phyloP scores from a whole-genome alignment of 2,329 filamentous ascomycete genomes.

The Exophiala xenobiotica region DNA sequence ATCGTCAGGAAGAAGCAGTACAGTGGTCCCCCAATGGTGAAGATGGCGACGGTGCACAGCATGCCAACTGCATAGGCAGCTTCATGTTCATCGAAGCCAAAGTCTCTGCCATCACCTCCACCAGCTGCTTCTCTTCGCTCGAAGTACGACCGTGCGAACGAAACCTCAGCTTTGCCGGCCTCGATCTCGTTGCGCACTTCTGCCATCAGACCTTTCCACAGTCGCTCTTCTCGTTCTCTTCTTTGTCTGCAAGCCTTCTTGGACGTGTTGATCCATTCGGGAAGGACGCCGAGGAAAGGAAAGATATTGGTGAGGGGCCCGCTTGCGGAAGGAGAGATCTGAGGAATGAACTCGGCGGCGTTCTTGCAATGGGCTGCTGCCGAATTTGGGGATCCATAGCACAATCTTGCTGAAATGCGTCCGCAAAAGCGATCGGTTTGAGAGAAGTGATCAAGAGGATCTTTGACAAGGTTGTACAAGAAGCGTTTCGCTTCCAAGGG shows the following conservation, averaged over 20 bases:
- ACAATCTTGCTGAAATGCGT: conserved; percentile 12
- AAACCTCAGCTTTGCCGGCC: conserved; percentile 10
- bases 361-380: conserved; percentile 16
- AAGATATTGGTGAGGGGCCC: conserved; percentile 24
- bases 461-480: conserved; percentile 18
- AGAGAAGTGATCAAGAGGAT: conserved; percentile 18
- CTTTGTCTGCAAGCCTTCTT: conserved; percentile 15
- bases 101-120: conserved; percentile 6
- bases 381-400: conserved; percentile 13
- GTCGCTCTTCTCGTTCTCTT: conserved; percentile 17
- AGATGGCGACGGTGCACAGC: conserved; percentile 31
- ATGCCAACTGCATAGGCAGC: conserved; percentile 32
- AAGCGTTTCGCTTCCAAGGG: conserved; percentile 17
- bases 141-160: conserved; percentile 21
- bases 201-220: conserved; percentile 17
- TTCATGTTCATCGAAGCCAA: conserved; percentile 30
- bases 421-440: conserved; percentile 17
- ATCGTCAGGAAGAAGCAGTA: conserved; percentile 41
- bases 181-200: conserved; percentile 16
- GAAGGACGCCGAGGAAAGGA: conserved; percentile 14
- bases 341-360: conserved; percentile 19
- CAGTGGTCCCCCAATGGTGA: conserved; percentile 32
- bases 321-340: conserved; percentile 20
- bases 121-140: conserved; percentile 11
- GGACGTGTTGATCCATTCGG: conserved; percentile 19